Conservation (phyloP, 2,329 filamentous ascomycete genomes). For the Xylaria sp. region DNA sequence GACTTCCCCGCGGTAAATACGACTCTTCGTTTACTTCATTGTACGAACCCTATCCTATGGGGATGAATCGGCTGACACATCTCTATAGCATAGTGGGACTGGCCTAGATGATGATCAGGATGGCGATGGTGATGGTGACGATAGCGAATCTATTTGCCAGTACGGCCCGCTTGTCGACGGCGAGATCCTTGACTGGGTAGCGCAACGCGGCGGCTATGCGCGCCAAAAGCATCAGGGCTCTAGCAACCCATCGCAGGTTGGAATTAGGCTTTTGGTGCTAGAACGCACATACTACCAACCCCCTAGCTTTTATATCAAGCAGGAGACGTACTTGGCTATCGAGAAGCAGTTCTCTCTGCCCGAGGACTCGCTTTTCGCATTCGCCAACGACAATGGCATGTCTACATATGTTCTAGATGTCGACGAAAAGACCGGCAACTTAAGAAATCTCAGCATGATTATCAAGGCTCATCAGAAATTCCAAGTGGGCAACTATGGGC, state of each 20-base stretch:
- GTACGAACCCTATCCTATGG: background rate
- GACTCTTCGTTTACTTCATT: background rate
- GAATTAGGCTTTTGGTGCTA: slow-evolving; percentile 14
- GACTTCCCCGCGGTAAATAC: slow-evolving; percentile 12
- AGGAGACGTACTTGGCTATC: slow-evolving; percentile 24
- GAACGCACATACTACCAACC: slow-evolving; percentile 24
- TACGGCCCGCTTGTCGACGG: slow-evolving; percentile 20
- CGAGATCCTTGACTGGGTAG: slow-evolving; percentile 28
- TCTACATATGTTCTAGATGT: slow-evolving; percentile 15
- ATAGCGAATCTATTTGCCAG: background rate
- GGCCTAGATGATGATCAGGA: background rate
- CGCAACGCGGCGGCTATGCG: slow-evolving; percentile 2
- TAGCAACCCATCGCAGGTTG: background rate
- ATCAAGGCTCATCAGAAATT: slow-evolving; percentile 27
- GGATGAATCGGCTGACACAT: background rate
- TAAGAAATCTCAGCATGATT: slow-evolving; percentile 17
- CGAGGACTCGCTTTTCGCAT: slow-evolving; percentile 14
- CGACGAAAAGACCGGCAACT: slow-evolving; percentile 10
- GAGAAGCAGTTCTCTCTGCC: slow-evolving; percentile 21
- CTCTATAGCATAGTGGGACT: slow-evolving; percentile 14
- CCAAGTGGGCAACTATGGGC: slow-evolving; percentile 28
- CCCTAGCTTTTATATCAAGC: slow-evolving; percentile 16
- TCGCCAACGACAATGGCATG: slow-evolving; percentile 24
- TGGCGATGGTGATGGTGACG: background rate
- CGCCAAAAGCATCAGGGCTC: background rate